phyloP scores from a whole-genome alignment of 2,329 filamentous ascomycete genomes.

The Penicillium carneum region DNA sequence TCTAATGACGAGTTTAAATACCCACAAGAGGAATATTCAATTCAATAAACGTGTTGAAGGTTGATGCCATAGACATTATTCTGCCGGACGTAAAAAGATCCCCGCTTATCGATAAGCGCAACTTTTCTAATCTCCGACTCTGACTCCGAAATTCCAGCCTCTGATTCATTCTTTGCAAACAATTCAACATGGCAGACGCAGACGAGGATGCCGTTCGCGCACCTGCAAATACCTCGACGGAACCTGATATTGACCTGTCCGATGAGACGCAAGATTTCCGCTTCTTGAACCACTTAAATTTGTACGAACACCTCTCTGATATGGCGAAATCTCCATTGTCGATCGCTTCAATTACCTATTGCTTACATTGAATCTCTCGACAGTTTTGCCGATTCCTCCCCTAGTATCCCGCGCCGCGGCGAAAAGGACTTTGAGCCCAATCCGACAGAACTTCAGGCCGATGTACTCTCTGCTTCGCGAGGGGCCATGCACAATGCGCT shows the following conservation, averaged over 20 bases:
- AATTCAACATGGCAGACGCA: constrained; percentile 51
- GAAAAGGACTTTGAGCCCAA: constrained; percentile 98
- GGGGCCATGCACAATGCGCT: constrained; percentile 89
- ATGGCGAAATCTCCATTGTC: not conserved
- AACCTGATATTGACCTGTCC: constrained; percentile 68
- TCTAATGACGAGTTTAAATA: not conserved
- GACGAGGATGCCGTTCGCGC: constrained; percentile 53
- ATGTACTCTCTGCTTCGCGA: constrained; percentile 79
- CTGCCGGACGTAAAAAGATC: not conserved
- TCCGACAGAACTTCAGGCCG: constrained; percentile 80
- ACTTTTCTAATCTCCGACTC: constrained; percentile 19
- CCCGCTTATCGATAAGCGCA: constrained; percentile 37
- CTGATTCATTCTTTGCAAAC: not conserved
- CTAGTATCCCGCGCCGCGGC: constrained; percentile 79
- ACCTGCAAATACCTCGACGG: constrained; percentile 39
- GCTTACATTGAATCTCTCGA: constrained; percentile 45
- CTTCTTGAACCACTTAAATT: constrained; percentile 67
- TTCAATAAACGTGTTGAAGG: not conserved
- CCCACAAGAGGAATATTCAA: not conserved
- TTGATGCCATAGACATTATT: not conserved
- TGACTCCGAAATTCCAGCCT: constrained; percentile 17
- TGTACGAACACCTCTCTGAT: constrained; percentile 42
- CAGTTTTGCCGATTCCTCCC: constrained; percentile 46
- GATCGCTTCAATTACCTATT: not conserved
- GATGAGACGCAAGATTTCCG: constrained; percentile 89